Conservation (phyloP, 1,284 basidiomycete species). For the Neotropicomus parvogracilis region DNA sequence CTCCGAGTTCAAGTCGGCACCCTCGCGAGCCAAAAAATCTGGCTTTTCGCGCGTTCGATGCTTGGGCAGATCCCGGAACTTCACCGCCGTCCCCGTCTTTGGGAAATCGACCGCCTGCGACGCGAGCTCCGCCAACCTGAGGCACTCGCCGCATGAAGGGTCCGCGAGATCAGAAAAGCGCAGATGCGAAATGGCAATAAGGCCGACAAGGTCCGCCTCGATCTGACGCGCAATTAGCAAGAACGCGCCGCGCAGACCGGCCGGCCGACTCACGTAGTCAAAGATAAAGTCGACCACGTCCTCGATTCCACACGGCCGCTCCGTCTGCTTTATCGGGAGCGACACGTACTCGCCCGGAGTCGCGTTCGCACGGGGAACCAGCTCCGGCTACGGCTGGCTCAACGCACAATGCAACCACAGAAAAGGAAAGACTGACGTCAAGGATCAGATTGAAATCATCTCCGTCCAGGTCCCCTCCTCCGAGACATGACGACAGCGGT, state of each 20-base stretch:
- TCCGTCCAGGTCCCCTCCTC: slow-evolving; percentile 49
- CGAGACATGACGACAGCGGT: slow-evolving; percentile 42
- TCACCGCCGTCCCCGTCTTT: slow-evolving; percentile 60
- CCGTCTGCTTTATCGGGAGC: slow-evolving; percentile 35
- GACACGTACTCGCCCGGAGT: slow-evolving; percentile 39
- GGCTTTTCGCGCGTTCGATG: slow-evolving; percentile 33
- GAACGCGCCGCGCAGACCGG: background rate
- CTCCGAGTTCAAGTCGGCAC: slow-evolving; percentile 21
- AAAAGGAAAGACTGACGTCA: slow-evolving; percentile 30
- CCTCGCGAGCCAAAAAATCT: slow-evolving; percentile 44
- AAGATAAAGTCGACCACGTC: slow-evolving; percentile 53
- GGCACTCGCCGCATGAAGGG: slow-evolving; percentile 43
- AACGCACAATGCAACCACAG: slow-evolving; percentile 7
- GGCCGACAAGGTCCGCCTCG: slow-evolving; percentile 60
- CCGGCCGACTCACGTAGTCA: slow-evolving; percentile 37
- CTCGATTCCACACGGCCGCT: slow-evolving; percentile 36
- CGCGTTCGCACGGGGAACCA: slow-evolving; percentile 22
- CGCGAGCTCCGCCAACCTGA: slow-evolving; percentile 61
- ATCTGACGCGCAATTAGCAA: slow-evolving; percentile 28
- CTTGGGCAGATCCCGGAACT: slow-evolving; percentile 45
- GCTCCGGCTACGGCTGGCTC: slow-evolving; percentile 24
- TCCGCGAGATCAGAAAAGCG: slow-evolving; percentile 52
- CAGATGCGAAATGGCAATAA: slow-evolving; percentile 58
- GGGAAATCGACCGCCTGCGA: slow-evolving; percentile 70
- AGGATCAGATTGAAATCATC: slow-evolving; percentile 42